phyloP scores from a whole-genome alignment of 305 asterid species.

The Rubia tinctorum region DNA sequence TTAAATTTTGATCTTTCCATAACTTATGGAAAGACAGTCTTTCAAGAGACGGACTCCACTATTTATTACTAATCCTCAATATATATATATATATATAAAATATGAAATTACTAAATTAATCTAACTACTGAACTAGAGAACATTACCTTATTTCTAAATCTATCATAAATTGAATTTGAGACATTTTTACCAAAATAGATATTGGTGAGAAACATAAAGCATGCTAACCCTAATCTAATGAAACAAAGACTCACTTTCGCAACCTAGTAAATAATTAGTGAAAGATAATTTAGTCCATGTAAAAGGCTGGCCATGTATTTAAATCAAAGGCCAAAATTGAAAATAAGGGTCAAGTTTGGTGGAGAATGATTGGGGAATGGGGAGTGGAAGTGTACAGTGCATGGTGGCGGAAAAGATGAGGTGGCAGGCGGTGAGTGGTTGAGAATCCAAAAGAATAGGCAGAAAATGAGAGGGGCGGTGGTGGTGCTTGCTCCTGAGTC shows the following conservation, averaged over 20 bases:
- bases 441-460: conserved; percentile 13
- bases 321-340: neutral
- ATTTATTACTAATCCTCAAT: too few relatives aligned
- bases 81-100: too few relatives aligned
- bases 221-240: too few relatives aligned
- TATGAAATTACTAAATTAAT: too few relatives aligned
- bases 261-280: neutral
- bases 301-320: too few relatives aligned
- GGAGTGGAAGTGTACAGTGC: neutral
- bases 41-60: too few relatives aligned
- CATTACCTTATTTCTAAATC: too few relatives aligned
- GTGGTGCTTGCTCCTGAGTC: neutral
- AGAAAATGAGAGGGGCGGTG: conserved; percentile 33
- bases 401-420: conserved; percentile 1
- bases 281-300: neutral
- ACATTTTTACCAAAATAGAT: too few relatives aligned
- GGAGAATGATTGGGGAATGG: conserved; percentile 4
- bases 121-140: too few relatives aligned
- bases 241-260: neutral
- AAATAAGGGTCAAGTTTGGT: neutral
- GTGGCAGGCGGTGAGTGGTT: conserved; percentile 33
- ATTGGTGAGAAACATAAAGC: neutral
- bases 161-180: too few relatives aligned
- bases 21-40: too few relatives aligned
- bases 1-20: too few relatives aligned